phyloP scores from a whole-genome alignment of 2,329 filamentous ascomycete genomes.

The Allantophomopsis cytisporea region DNA sequence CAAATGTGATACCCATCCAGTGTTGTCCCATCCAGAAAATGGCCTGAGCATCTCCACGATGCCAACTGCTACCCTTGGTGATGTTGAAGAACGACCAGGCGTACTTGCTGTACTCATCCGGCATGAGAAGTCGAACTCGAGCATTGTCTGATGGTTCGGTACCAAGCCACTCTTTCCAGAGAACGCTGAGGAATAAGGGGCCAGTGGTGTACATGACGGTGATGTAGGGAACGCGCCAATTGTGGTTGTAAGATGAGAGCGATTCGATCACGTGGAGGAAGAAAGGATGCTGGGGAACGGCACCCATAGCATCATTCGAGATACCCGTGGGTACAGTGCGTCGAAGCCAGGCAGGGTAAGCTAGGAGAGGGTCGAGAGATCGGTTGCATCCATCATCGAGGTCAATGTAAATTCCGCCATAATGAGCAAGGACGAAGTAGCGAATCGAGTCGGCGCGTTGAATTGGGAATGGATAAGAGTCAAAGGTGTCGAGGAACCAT shows the following conservation, averaged over 20 bases:
- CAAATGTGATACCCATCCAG: constrained; percentile 21
- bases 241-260: constrained; percentile 52
- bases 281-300: constrained; percentile 60
- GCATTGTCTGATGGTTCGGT: constrained; percentile 29
- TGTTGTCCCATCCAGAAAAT: constrained; percentile 34
- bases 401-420: constrained; percentile 71
- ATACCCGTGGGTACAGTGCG: constrained; percentile 65
- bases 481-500: constrained; percentile 65
- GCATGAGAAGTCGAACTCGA: constrained; percentile 56
- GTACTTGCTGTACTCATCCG: constrained; percentile 53
- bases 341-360: constrained; percentile 57
- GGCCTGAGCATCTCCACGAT: constrained; percentile 28
- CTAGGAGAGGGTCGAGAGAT: constrained; percentile 44
- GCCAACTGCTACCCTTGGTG: constrained; percentile 29
- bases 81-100: constrained; percentile 58
- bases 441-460: constrained; percentile 68
- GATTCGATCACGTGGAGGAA: constrained; percentile 56
- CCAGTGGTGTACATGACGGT: constrained; percentile 72
- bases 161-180: constrained; percentile 62
- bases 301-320: constrained; percentile 69
- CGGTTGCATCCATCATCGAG: constrained; percentile 37
- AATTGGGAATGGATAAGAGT: constrained; percentile 61
- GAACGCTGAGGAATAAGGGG: constrained; percentile 60
- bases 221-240: constrained; percentile 52
- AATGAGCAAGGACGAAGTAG: constrained; percentile 67